phyloP scores from a whole-genome alignment of 768 basidiomycete species.

The Xanthoconium stramineum region DNA sequence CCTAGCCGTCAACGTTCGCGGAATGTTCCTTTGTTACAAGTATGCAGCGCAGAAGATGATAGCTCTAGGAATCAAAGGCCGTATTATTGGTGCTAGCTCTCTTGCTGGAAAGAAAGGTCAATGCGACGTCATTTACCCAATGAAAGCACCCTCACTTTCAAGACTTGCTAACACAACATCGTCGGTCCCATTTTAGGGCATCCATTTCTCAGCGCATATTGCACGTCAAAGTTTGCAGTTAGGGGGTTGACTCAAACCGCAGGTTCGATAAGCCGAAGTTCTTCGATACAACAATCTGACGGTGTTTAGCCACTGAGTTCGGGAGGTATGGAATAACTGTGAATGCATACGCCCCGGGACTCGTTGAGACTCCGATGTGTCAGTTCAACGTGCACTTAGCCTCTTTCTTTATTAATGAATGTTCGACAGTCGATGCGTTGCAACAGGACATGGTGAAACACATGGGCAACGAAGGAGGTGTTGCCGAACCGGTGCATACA shows the following conservation, averaged over 20 bases:
- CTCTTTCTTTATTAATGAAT: not conserved
- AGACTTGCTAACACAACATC: not conserved
- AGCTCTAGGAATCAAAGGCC: constrained; percentile 39
- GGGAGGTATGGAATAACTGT: constrained; percentile 32
- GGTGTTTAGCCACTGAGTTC: constrained; percentile 30
- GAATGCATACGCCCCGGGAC: constrained; percentile 35
- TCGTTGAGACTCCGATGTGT: constrained; percentile 30
- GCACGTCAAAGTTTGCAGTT: constrained; percentile 41
- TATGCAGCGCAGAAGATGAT: constrained; percentile 44
- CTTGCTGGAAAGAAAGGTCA: constrained; percentile 33
- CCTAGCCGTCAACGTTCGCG: constrained; percentile 38
- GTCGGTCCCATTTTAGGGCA: constrained; percentile 29
- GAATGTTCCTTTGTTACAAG: constrained; percentile 41
- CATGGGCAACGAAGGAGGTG: constrained; percentile 12
- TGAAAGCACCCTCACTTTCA: not conserved
- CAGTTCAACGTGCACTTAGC: not conserved
- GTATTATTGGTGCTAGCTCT: constrained; percentile 41
- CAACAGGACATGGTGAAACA: constrained; percentile 8
- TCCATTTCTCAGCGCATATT: constrained; percentile 30
- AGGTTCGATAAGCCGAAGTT: constrained; percentile 6
- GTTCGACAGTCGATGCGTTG: constrained; percentile 15
- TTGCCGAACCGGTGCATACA: constrained; percentile 13
- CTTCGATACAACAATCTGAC: not conserved
- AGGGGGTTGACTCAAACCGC: constrained; percentile 39
- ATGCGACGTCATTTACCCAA: not conserved